phyloP scores from a whole-genome alignment of 2,329 filamentous ascomycete genomes.

The Sarocladiaceae sp. region DNA sequence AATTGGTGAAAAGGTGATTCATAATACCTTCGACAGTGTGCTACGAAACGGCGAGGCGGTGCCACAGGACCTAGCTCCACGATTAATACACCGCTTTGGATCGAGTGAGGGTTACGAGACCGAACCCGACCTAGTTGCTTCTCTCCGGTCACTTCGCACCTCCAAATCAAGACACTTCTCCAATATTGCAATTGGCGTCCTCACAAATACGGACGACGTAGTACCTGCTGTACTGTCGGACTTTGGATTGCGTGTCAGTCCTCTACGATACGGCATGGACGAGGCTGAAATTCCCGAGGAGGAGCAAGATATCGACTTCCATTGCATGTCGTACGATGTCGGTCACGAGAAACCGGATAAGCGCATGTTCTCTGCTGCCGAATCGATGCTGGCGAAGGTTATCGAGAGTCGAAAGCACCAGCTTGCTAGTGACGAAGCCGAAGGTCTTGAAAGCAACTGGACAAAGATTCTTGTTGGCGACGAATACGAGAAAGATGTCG shows the following conservation, averaged over 20 bases:
- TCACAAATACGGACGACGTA: slow-evolving; percentile 62
- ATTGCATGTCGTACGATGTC: slow-evolving; percentile 60
- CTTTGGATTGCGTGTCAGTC: slow-evolving; percentile 45
- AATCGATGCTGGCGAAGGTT: slow-evolving; percentile 32
- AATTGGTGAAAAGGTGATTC: too few relatives aligned
- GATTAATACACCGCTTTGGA: slow-evolving; percentile 49
- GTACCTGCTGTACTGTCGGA: slow-evolving; percentile 49
- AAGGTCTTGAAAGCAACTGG: slow-evolving; percentile 17
- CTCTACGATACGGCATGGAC: slow-evolving; percentile 23
- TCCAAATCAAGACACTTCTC: slow-evolving; percentile 22
- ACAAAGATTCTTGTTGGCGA: slow-evolving; percentile 52
- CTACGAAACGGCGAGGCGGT: slow-evolving; percentile 25
- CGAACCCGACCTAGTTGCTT: slow-evolving; percentile 38
- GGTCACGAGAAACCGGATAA: slow-evolving; percentile 55
- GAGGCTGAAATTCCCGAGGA: slow-evolving; percentile 2
- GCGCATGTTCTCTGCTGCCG: slow-evolving; percentile 52
- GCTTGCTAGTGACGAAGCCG: neutral
- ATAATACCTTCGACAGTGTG: slow-evolving; percentile 45
- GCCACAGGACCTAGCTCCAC: slow-evolving; percentile 40
- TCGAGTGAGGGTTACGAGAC: slow-evolving; percentile 48
- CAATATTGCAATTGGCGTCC: slow-evolving; percentile 47
- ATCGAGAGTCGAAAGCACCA: slow-evolving; percentile 19
- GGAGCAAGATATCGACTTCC: slow-evolving; percentile 44
- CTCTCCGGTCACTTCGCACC: slow-evolving; percentile 37
- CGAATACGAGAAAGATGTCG: slow-evolving; percentile 45